Percentiles rank a stretch among this genome's conserved stretches.
phyloP scores from a whole-genome alignment of 306 rosid genomes.

The Prunus mira region DNA sequence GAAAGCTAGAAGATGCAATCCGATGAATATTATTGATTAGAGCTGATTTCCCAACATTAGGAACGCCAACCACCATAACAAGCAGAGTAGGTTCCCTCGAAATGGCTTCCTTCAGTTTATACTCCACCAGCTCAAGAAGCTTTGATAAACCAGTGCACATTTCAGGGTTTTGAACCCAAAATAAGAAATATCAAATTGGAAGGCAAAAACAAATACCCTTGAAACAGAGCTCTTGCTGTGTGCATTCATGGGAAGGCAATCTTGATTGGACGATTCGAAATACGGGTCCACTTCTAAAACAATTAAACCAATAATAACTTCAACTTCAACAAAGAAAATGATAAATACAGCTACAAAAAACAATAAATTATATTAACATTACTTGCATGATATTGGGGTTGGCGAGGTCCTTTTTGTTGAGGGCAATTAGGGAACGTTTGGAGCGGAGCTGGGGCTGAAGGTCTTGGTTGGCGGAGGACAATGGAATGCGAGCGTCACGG shows the following conservation, averaged over 20 bases:
- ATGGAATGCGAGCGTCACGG: slow-evolving; percentile 77
- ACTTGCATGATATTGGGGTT: slow-evolving; percentile 86
- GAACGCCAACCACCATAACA: slow-evolving; percentile 94
- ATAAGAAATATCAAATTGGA: background rate
- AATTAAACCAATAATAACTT: background rate
- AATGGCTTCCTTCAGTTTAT: slow-evolving; percentile 75
- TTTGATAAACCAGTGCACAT: slow-evolving; percentile 6
- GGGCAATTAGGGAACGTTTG: slow-evolving; percentile 72
- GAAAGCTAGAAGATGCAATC: slow-evolving; percentile 62
- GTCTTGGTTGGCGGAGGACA: slow-evolving; percentile 69
- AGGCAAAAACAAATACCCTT: slow-evolving; percentile 33
- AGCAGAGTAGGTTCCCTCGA: slow-evolving; percentile 79
- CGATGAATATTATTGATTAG: slow-evolving; percentile 84
- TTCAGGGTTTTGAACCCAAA: background rate
- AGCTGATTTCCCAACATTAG: slow-evolving; percentile 89
- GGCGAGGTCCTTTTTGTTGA: slow-evolving; percentile 85
- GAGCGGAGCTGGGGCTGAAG: slow-evolving; percentile 64
- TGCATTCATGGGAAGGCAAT: slow-evolving; percentile 66
- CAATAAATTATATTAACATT: slow-evolving; percentile 13
- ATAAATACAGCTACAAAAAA: background rate
- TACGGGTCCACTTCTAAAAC: slow-evolving; percentile 70
- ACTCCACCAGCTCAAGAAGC: slow-evolving; percentile 83
- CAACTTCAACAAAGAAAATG: background rate
- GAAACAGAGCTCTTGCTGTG: slow-evolving; percentile 79
- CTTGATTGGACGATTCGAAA: slow-evolving; percentile 62